A percentile compares a stretch with the other conserved stretches of the same genome.
phyloP scores from a whole-genome alignment of 352 stramenopile genomes.

The Phytopythium chamaehyphon region DNA sequence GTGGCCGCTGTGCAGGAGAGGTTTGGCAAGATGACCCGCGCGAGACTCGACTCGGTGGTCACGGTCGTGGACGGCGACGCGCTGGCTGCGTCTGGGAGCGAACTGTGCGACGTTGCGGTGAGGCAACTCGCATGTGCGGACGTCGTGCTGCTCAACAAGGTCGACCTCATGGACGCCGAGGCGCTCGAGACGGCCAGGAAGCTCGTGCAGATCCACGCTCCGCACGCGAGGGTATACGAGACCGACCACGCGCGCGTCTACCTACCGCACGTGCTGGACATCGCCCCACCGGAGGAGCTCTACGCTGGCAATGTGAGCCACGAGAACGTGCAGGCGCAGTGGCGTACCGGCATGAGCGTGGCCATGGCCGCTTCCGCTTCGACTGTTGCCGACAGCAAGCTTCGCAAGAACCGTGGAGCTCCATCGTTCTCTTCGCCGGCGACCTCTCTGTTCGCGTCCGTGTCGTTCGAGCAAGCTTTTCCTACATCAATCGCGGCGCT shows the following conservation, averaged over 20 bases:
- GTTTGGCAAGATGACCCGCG: slow-evolving; percentile 77
- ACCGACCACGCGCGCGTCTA: slow-evolving; percentile 58
- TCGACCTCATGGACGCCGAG: slow-evolving; percentile 50
- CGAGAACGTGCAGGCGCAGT: slow-evolving; percentile 56
- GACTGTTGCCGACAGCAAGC: slow-evolving; percentile 19
- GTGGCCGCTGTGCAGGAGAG: slow-evolving; percentile 62
- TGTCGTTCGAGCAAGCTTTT: slow-evolving; percentile 37
- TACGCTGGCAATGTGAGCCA: slow-evolving; percentile 55
- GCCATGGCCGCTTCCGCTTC: slow-evolving; percentile 12
- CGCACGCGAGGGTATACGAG: slow-evolving; percentile 59
- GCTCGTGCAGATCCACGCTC: slow-evolving; percentile 40
- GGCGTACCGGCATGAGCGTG: slow-evolving; percentile 40
- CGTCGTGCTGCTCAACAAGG: slow-evolving; percentile 81
- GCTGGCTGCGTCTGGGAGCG: slow-evolving; percentile 32
- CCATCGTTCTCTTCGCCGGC: background rate
- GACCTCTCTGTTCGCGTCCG: slow-evolving; percentile 31
- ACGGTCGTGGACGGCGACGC: slow-evolving; percentile 73
- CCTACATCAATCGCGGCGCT: slow-evolving; percentile 42
- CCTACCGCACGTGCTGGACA: slow-evolving; percentile 70
- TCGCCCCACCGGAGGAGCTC: slow-evolving; percentile 46
- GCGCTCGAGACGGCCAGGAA: slow-evolving; percentile 18
- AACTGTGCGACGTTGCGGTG: slow-evolving; percentile 40
- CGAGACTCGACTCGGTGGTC: slow-evolving; percentile 75
- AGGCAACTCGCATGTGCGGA: slow-evolving; percentile 69
- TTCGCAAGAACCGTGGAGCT: slow-evolving; percentile 20